Evolutionary conservation across 768 basidiomycete genomes (phyloP), one percentile per base, ranked within the genome.

Genomic region (Russula dissimulans): DNA sequence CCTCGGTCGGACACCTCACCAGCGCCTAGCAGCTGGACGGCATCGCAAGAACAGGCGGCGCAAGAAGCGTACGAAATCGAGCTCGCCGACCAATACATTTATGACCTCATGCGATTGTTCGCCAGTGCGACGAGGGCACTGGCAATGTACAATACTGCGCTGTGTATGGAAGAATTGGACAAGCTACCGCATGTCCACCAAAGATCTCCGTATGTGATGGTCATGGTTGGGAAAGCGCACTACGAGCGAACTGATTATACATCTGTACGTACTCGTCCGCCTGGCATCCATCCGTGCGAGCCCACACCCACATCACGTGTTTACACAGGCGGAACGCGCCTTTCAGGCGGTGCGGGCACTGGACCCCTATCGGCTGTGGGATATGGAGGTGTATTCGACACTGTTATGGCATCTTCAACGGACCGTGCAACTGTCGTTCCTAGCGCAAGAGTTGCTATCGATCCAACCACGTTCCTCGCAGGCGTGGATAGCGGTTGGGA

Each of bases 381-480:
- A 93, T 71, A 94, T 97, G 91, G 95, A 98, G 73, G 83, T 94
- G 44, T 97, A 92, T 74, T 97, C 95, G 48, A 97, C 97, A 31
- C 80, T 95, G 39, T 77, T 98, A 47, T 99, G 95, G 95, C 95
- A 98, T 73, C 76, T 97, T 51, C 87, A 90, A 69, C 81, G 84
- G 65, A 83, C 82, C 64, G 84, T 93, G 54, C 82, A 88, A 65
- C 79, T 99, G 60, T 94, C 95, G 4, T 92, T 87, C 75, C 79
- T 99, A 39, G 90, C 95, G 1, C 95, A 98, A 72, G 91, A 95
- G 65, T 77, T 98, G 46, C 82, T 97, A 67, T 83, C 85, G 55
- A 86, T 94, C 70, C 79, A 87, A 65, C 83, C 93, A n/a, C 82
- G 81, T 59, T 84, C 89, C 29, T 76, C 95, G 11, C 83, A 95